phyloP scores from a whole-genome alignment of 2,329 filamentous ascomycete genomes.

The Xylaria multiplex region DNA sequence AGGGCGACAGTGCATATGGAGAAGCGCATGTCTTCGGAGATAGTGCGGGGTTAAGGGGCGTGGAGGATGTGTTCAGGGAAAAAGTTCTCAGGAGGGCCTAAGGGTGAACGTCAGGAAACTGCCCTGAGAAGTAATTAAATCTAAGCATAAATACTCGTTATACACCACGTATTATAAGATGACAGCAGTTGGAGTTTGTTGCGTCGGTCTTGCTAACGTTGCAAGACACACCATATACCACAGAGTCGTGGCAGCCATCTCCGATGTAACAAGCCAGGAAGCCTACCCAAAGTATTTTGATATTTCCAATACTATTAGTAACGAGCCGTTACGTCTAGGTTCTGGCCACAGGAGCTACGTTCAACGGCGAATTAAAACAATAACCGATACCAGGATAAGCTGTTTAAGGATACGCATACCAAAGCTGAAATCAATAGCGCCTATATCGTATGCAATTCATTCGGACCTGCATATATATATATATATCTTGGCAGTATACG shows the following conservation, averaged over 20 bases:
- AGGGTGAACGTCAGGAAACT: background rate
- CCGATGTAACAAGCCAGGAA: constrained; percentile 4
- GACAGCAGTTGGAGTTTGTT: too few species aligned
- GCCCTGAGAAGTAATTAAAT: background rate
- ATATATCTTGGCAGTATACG: too few species aligned
- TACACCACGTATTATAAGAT: background rate
- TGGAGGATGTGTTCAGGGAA: background rate
- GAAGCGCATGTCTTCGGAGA: background rate
- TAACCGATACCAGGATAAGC: constrained; percentile 9
- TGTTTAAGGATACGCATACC: background rate
- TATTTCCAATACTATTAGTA: constrained; percentile 12
- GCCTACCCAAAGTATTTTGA: background rate
- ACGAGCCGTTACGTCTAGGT: background rate
- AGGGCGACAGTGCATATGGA: background rate
- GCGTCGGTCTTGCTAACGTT: constrained; percentile 1
- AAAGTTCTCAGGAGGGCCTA: background rate
- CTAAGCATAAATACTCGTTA: background rate
- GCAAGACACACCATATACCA: background rate
- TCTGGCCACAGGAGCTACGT: background rate
- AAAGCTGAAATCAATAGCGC: too few species aligned
- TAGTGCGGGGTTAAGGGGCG: background rate
- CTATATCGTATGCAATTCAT: constrained; percentile 11
- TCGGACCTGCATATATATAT: constrained; percentile 5
- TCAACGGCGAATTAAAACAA: background rate
- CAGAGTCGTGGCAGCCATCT: background rate